Conservation (phyloP, 2,329 filamentous ascomycete genomes). For the Grosmannia penicillata region DNA sequence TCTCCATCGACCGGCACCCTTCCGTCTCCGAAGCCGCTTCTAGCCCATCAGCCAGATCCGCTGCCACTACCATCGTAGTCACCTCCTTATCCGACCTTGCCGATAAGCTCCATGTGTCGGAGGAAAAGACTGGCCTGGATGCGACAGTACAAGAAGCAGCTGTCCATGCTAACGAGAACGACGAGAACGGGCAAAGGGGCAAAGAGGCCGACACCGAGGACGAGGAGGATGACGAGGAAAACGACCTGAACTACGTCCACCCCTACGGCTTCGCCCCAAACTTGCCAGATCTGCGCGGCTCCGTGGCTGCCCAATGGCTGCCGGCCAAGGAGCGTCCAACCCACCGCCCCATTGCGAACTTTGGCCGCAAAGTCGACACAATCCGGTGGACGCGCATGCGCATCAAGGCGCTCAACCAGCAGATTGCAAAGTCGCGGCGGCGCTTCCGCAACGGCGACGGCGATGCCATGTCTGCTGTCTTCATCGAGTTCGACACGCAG, state of each 20-base stretch:
- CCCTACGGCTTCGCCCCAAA: slow-evolving; percentile 16
- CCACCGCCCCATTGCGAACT: slow-evolving; percentile 47
- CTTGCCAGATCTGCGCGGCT: slow-evolving; percentile 25
- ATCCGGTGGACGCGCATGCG: slow-evolving; percentile 69
- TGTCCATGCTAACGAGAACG: not conserved
- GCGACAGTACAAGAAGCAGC: not conserved
- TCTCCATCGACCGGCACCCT: not conserved
- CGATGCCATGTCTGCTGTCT: slow-evolving; percentile 57
- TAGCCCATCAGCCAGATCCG: slow-evolving; percentile 3
- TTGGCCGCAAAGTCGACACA: slow-evolving; percentile 71
- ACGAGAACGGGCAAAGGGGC: not conserved
- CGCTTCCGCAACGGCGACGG: slow-evolving; percentile 49
- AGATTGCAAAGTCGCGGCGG: slow-evolving; percentile 32
- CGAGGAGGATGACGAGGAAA: slow-evolving; percentile 32
- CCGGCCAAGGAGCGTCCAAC: slow-evolving; percentile 52
- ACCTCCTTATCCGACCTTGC: not conserved
- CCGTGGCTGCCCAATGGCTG: slow-evolving; percentile 52
- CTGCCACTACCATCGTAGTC: not conserved
- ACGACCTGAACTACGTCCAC: slow-evolving; percentile 28
- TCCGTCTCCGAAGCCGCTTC: not conserved
- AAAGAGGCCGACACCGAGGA: slow-evolving; percentile 6
- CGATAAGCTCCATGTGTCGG: not conserved
- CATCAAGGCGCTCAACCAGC: slow-evolving; percentile 27
- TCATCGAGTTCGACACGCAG: slow-evolving; percentile 79
- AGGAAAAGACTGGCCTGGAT: slow-evolving; percentile 1